phyloP scores from a whole-genome alignment of 805 yeast genomes.

The Clavispora santaluciae region DNA sequence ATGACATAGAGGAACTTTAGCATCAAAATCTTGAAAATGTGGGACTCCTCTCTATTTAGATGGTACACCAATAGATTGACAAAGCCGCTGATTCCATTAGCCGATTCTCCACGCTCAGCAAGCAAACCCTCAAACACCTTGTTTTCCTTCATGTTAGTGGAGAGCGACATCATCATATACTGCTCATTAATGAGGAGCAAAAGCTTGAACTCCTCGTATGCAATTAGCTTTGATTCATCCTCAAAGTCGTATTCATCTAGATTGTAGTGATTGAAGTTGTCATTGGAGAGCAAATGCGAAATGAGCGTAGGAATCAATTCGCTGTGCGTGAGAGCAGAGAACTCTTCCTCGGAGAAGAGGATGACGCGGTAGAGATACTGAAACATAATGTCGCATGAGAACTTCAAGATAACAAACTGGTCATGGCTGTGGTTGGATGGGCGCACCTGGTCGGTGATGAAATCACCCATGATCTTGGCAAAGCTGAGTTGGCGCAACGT shows the following conservation, averaged over 20 bases:
- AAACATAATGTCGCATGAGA: conserved; percentile 37
- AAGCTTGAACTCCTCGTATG: conserved; percentile 63
- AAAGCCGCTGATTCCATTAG: conserved; percentile 58
- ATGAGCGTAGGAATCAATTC: conserved; percentile 26
- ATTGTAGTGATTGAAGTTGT: conserved; percentile 31
- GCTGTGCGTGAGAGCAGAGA: conserved; percentile 22
- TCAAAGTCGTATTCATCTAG: conserved; percentile 28
- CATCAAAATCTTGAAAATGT: conserved; percentile 68
- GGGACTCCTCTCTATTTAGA: conserved; percentile 72
- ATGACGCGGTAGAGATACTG: conserved; percentile 36
- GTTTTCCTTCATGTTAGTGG: conserved; percentile 32
- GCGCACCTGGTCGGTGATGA: conserved; percentile 25
- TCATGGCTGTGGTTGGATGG: conserved; percentile 16
- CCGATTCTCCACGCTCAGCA: conserved; percentile 9
- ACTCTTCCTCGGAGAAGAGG: conserved; percentile 31
- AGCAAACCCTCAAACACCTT: conserved; percentile 50
- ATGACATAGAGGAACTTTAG: conserved; percentile 73
- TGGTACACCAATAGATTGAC: conserved; percentile 55
- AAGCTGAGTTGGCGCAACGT: conserved; percentile 58
- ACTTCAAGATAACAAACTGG: conserved; percentile 31
- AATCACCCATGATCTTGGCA: conserved; percentile 35
- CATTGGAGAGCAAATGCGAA: conserved; percentile 27
- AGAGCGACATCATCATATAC: conserved; percentile 60
- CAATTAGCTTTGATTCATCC: conserved; percentile 43
- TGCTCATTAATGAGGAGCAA: conserved; percentile 81